A percentile compares a stretch with the other conserved stretches of the same genome.
Conservation (phyloP, 2,329 filamentous ascomycete species). For the Gnomoniopsis sp. region DNA sequence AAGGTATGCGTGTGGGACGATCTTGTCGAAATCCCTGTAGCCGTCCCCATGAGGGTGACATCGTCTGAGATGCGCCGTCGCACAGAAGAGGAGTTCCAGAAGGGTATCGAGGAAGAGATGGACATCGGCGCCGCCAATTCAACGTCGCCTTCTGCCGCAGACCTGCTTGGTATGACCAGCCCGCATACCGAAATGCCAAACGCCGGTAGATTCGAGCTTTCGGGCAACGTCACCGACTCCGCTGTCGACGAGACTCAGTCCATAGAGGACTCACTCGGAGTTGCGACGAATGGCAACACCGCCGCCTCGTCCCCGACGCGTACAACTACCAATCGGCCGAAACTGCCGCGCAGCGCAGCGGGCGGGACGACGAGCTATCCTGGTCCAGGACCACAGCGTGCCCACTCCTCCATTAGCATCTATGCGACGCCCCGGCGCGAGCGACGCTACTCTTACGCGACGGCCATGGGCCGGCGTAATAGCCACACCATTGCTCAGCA, state of each 20-base stretch:
- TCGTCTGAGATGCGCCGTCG: constrained; percentile 79
- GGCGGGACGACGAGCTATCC: constrained; percentile 35
- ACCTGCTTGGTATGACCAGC: constrained; percentile 67
- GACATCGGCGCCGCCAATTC: constrained; percentile 76
- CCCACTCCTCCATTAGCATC: constrained; percentile 31
- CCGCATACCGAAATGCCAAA: constrained; percentile 67
- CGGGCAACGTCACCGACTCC: constrained; percentile 36
- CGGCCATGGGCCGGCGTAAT: constrained; percentile 42
- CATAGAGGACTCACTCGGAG: constrained; percentile 30
- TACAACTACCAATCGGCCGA: constrained; percentile 19
- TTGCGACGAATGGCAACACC: constrained; percentile 17
- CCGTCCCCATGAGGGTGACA: constrained; percentile 81
- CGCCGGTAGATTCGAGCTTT: constrained; percentile 71
- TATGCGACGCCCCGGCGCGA: constrained; percentile 46
- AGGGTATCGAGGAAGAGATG: constrained; percentile 75
- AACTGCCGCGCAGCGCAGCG: constrained; percentile 18
- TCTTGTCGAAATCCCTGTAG: constrained; percentile 90
- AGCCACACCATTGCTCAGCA: constrained; percentile 52
- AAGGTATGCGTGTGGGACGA: constrained; percentile 98
- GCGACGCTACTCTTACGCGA: constrained; percentile 52
- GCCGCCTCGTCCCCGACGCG: constrained; percentile 16
- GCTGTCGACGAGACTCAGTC: constrained; percentile 36
- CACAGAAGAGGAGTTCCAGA: constrained; percentile 42
- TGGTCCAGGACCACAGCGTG: constrained; percentile 36
- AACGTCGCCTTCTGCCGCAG: constrained; percentile 46